A percentile compares a stretch with the other conserved stretches of the same genome.
These are phyloP conservation scores for Yamadazyma trypodendri DNA, from an alignment of 1,139 yeast genomes.

Conservation along the genomic window DNA sequence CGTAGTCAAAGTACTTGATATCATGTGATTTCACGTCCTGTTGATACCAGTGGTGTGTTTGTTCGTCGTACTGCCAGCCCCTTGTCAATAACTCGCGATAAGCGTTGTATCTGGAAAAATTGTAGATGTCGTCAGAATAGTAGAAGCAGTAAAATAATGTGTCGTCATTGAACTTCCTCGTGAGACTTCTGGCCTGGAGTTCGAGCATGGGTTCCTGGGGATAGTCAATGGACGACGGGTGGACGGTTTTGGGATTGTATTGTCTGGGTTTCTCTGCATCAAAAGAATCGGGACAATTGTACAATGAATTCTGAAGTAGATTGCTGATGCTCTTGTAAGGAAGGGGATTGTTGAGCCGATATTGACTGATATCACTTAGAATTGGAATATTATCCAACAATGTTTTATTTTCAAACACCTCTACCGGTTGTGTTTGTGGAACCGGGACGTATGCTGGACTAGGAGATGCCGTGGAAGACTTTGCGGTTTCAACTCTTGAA, in stretches of 20 bases:
- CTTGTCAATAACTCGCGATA: constrained; percentile 79
- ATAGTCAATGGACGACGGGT: constrained; percentile 86
- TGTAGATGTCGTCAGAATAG: constrained; percentile 52
- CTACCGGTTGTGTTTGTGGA: constrained; percentile 10
- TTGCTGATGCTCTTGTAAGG: constrained; percentile 56
- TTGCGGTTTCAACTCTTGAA: constrained; percentile 15
- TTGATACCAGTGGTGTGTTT: constrained; percentile 77
- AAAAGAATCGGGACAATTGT: constrained; percentile 90
- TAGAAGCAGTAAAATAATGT: constrained; percentile 92
- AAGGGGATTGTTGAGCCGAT: constrained; percentile 48
- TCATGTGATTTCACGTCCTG: constrained; percentile 51
- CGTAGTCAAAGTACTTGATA: constrained; percentile 87
- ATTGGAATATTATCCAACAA: constrained; percentile 34
- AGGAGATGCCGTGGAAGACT: constrained; percentile 21
- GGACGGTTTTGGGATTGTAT: constrained; percentile 80
- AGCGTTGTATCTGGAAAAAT: constrained; percentile 64
- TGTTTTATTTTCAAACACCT: constrained; percentile 18
- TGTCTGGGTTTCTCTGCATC: constrained; percentile 85
- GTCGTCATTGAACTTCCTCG: constrained; percentile 78
- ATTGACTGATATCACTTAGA: constrained; percentile 30
- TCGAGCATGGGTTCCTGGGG: constrained; percentile 85
- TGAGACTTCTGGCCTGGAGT: constrained; percentile 49
- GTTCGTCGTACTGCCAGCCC: constrained; percentile 85
- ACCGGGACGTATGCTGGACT: constrained; percentile 11
- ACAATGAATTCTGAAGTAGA: constrained; percentile 69